phyloP scores from a whole-genome alignment of 306 rosid genomes.

The Quercus rubra region DNA sequence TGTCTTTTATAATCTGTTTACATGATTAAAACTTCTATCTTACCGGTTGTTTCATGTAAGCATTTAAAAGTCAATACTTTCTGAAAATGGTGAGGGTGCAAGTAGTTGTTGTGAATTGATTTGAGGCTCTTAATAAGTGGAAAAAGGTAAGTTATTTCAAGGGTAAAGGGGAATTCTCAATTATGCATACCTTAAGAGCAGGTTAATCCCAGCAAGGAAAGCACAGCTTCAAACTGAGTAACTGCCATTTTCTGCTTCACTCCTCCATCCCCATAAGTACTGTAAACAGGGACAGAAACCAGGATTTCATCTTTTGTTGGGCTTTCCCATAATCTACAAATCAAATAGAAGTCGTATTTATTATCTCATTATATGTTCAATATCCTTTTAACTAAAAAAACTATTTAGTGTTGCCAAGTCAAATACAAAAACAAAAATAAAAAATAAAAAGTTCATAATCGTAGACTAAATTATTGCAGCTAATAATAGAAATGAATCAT shows the following conservation, averaged over 20 bases:
- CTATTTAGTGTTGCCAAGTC: too few relatives aligned
- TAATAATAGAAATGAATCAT: too few relatives aligned
- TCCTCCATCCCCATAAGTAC: conserved; percentile 42
- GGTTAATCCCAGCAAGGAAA: conserved; percentile 84
- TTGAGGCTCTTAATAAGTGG: not conserved
- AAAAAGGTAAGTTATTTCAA: not conserved
- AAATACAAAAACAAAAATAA: too few relatives aligned
- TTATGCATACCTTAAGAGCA: conserved; percentile 42
- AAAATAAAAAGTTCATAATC: too few relatives aligned
- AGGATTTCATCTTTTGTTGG: too few relatives aligned
- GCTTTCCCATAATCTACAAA: too few relatives aligned
- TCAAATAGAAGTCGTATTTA: too few relatives aligned
- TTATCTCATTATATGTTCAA: too few relatives aligned
- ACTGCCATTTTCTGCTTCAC: conserved; percentile 60
- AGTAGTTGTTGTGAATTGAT: not conserved
- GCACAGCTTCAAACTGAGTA: conserved; percentile 63
- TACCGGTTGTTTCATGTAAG: not conserved
- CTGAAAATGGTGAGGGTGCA: too few relatives aligned
- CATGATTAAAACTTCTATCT: not conserved
- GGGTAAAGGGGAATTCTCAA: not conserved
- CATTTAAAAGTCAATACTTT: not conserved
- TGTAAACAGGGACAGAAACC: conserved; percentile 10
- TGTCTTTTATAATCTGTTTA: not conserved
- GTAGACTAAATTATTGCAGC: too few relatives aligned
- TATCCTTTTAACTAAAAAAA: too few relatives aligned